These are phyloP conservation scores for Closterium sp. DNA, from an alignment of 139 green algal species.

Conservation along the genomic window DNA sequence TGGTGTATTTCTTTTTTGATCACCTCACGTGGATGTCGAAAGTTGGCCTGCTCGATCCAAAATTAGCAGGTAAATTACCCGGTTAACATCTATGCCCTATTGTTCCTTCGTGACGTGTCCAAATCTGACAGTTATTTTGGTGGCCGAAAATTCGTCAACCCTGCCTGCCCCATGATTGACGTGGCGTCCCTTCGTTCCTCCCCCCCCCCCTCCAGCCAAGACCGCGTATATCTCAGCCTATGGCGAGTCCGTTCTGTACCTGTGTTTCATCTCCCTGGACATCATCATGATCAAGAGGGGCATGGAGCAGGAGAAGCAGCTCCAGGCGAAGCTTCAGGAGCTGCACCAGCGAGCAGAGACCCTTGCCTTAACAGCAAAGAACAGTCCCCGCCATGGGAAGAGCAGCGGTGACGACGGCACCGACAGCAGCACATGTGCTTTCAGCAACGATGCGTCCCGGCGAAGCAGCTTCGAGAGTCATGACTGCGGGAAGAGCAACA, in stretches of 20 bases:
- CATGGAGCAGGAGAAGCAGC: not conserved
- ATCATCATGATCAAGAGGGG: slow-evolving; percentile 11
- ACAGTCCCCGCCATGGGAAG: not conserved
- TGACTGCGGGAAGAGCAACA: not conserved
- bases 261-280: slow-evolving; percentile 20
- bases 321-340: not conserved
- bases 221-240: slow-evolving; percentile 28
- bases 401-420: not conserved
- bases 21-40: slow-evolving; percentile 40
- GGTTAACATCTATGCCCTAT: not conserved
- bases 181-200: not conserved
- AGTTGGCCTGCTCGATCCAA: slow-evolving; percentile 22
- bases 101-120: not conserved
- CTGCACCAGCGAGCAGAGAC: not conserved
- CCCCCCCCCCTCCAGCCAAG: not conserved
- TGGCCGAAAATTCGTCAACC: not conserved
- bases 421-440: not conserved
- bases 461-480: not conserved
- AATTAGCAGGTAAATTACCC: slow-evolving; percentile 18
- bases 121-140: not conserved
- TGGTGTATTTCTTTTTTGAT: slow-evolving; percentile 50
- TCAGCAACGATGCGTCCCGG: not conserved
- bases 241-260: slow-evolving; percentile 30
- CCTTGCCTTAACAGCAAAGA: not conserved
- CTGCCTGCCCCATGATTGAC: not conserved